These are phyloP conservation scores for Helminthosporium solani DNA, from an alignment of 2,329 filamentous ascomycete species.

Conservation along the genomic window DNA sequence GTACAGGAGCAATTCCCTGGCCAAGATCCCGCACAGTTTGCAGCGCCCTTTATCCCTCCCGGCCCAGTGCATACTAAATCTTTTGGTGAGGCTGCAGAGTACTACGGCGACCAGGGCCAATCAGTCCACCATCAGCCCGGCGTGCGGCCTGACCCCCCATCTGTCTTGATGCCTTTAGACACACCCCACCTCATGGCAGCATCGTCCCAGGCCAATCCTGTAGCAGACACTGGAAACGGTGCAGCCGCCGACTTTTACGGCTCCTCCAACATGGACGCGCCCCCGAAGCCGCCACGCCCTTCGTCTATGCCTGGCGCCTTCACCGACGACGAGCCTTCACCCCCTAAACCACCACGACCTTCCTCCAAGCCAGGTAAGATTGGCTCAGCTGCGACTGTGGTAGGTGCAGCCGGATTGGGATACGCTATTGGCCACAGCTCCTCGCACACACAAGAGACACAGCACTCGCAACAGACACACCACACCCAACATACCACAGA, in stretches of 20 bases:
- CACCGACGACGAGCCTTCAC: constrained; percentile 30
- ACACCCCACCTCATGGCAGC: constrained; percentile 57
- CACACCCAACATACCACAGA: constrained; percentile 24
- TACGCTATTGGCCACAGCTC: constrained; percentile 42
- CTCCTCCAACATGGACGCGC: constrained; percentile 19
- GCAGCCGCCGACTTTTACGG: constrained; percentile 61
- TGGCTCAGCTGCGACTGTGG: constrained; percentile 38
- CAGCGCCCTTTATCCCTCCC: constrained; percentile 50
- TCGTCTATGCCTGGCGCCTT: constrained; percentile 41
- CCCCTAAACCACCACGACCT: constrained; percentile 37
- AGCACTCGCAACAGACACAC: constrained; percentile 15
- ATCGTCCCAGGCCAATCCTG: constrained; percentile 53
- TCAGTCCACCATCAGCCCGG: constrained; percentile 62
- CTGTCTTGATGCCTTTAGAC: constrained; percentile 56
- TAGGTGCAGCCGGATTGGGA: constrained; percentile 46
- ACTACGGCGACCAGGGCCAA: constrained; percentile 63
- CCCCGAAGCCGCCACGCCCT: constrained; percentile 39
- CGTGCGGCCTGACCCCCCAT: constrained; percentile 54
- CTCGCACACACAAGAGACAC: constrained; percentile 22
- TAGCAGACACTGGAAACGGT: constrained; percentile 60
- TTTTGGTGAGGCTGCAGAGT: constrained; percentile 60
- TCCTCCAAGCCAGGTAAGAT: constrained; percentile 33
- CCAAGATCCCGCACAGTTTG: constrained; percentile 51
- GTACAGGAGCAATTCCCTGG: constrained; percentile 61
- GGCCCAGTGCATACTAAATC: constrained; percentile 34